Evolutionary conservation across 345 rosid genomes (phyloP).

Genomic region (Salix exigua): DNA sequence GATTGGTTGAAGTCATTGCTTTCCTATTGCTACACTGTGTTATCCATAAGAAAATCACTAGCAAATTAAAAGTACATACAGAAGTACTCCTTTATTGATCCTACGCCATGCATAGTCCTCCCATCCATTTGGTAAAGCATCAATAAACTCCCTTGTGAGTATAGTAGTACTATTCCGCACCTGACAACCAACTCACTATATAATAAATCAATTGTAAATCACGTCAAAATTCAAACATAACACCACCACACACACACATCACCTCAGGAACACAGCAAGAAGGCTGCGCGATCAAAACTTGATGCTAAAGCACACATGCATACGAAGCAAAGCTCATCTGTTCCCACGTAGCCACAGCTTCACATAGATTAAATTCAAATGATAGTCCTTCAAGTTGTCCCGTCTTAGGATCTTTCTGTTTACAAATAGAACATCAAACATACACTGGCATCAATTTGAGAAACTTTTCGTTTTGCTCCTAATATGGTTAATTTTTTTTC

Average conservation of each 20-base stretch:
- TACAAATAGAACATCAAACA: slow-evolving; percentile 3
- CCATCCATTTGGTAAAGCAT: slow-evolving; percentile 93
- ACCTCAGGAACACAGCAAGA: background rate
- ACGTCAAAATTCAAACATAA: slow-evolving; percentile 13
- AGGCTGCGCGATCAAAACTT: background rate
- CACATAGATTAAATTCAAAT: slow-evolving; percentile 78
- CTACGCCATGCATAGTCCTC: slow-evolving; percentile 95
- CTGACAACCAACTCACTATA: slow-evolving; percentile 56
- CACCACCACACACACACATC: background rate
- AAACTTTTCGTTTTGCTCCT: no score
- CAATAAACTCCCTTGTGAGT: slow-evolving; percentile 89
- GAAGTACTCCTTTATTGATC: slow-evolving; percentile 82
- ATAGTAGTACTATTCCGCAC: slow-evolving; percentile 85
- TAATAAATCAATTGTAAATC: slow-evolving; percentile 41
- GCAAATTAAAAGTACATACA: slow-evolving; percentile 47
- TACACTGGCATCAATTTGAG: background rate
- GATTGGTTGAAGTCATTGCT: background rate
- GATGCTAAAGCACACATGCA: background rate
- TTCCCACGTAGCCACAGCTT: slow-evolving; percentile 97
- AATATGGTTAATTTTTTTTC: no score
- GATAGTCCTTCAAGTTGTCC: slow-evolving; percentile 78
- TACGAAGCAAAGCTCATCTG: slow-evolving; percentile 35
- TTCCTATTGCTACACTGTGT: no score
- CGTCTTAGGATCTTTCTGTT: slow-evolving; percentile 83
- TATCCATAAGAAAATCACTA: background rate